These are phyloP conservation scores for Angomonas deanei DNA, from an alignment of 208 protist genomes.

Conservation along the genomic window DNA sequence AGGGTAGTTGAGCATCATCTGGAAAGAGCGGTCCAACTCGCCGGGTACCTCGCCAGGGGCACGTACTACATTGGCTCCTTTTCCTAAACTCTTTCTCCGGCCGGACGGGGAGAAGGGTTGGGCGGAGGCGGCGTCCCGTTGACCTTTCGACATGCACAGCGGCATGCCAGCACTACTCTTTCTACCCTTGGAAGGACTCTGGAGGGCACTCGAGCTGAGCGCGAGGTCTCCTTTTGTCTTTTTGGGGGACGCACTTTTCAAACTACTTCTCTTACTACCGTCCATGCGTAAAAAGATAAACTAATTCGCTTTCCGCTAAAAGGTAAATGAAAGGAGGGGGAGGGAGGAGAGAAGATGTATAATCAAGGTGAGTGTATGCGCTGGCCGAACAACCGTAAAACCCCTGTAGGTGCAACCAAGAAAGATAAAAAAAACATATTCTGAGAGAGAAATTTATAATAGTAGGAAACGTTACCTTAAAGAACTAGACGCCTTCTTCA, in stretches of 20 bases:
- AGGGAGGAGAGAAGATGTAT: constrained; percentile 7
- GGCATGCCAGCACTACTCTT: constrained; percentile 9
- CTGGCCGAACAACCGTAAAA: not conserved
- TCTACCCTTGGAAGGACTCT: not conserved
- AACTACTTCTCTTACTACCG: too few species aligned
- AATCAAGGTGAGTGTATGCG: too few species aligned
- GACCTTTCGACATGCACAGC: constrained; percentile 38
- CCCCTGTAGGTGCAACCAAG: not conserved
- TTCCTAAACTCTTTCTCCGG: not conserved
- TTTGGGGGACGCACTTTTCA: not conserved
- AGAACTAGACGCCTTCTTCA: constrained; percentile 69
- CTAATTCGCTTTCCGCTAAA: not conserved
- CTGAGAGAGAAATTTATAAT: constrained; percentile 2
- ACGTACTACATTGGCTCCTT: not conserved
- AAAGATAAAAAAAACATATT: not conserved
- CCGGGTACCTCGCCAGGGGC: constrained; percentile 6
- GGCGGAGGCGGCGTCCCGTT: constrained; percentile 23
- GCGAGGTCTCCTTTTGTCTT: not conserved
- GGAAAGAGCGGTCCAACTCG: constrained; percentile 34
- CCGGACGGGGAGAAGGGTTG: not conserved
- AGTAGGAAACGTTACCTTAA: not conserved
- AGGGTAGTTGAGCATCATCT: constrained; percentile 68
- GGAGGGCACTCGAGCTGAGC: not conserved
- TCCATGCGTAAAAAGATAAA: not conserved
- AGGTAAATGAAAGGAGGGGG: not conserved